These are phyloP conservation scores for Cladosporium sp. DNA, from an alignment of 2,329 filamentous ascomycete genomes.

Conservation along the genomic window DNA sequence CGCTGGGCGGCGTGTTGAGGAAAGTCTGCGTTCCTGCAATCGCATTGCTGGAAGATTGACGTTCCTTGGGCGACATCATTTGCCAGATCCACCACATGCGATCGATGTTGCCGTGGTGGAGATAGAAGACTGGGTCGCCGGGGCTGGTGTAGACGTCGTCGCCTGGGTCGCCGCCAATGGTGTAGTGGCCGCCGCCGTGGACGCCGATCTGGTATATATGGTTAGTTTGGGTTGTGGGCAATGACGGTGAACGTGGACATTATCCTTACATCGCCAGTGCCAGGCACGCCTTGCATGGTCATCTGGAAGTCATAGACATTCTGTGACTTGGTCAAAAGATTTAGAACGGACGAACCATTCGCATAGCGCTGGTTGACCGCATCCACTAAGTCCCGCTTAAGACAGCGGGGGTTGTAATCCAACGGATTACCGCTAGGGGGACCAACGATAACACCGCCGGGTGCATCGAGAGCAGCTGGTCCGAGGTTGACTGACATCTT, in stretches of 20 bases:
- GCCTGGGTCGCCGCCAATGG: conserved; percentile 38
- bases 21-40: conserved; percentile 32
- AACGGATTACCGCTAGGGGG: conserved; percentile 30
- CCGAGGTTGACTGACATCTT: conserved; percentile 45
- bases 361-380: conserved; percentile 8
- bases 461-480: conserved; percentile 35
- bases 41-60: neutral
- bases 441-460: conserved; percentile 21
- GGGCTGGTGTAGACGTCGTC: conserved; percentile 40
- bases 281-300: conserved; percentile 24
- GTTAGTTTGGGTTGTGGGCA: conserved; percentile 20
- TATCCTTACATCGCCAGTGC: conserved; percentile 14
- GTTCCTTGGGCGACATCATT: conserved; percentile 28
- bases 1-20: conserved; percentile 21
- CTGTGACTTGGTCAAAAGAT: conserved; percentile 19
- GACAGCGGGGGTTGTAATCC: conserved; percentile 32
- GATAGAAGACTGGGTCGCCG: conserved; percentile 43
- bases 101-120: conserved; percentile 46
- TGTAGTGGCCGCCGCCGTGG: conserved; percentile 42
- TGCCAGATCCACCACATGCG: conserved; percentile 40
- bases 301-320: conserved; percentile 23
- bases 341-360: conserved; percentile 10
- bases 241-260: neutral
- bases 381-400: conserved; percentile 34
- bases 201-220: conserved; percentile 22